phyloP scores from a whole-genome alignment of 1,284 basidiomycete species.

The Gymnopus androsaceus region DNA sequence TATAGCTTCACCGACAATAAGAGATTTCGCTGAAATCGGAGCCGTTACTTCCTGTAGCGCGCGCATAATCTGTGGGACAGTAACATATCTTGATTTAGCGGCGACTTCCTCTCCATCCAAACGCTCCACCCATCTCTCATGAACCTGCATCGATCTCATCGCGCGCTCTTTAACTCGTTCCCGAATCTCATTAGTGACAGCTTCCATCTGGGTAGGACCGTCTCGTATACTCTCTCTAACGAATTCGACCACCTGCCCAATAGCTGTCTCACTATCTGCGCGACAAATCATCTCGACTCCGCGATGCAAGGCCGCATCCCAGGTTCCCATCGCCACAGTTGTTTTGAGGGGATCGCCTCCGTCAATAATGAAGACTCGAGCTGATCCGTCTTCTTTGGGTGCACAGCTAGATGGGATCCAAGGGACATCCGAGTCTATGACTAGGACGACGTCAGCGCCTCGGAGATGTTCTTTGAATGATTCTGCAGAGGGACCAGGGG shows the following conservation, averaged over 20 bases:
- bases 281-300: slow-evolving; percentile 55
- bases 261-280: slow-evolving; percentile 55
- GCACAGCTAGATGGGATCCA: slow-evolving; percentile 59
- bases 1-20: slow-evolving; percentile 66
- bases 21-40: slow-evolving; percentile 15
- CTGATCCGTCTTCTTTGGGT: slow-evolving; percentile 38
- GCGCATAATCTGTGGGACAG: slow-evolving; percentile 50
- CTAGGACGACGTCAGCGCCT: slow-evolving; percentile 60
- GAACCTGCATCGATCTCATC: slow-evolving; percentile 21
- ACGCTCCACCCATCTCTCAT: slow-evolving; percentile 26
- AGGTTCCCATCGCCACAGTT: slow-evolving; percentile 45
- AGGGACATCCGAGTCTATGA: slow-evolving; percentile 65
- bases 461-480: slow-evolving; percentile 38
- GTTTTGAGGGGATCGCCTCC: slow-evolving; percentile 61
- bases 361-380: slow-evolving; percentile 62
- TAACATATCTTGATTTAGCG: slow-evolving; percentile 20
- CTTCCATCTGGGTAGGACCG: slow-evolving; percentile 19
- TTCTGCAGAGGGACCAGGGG: slow-evolving; percentile 42
- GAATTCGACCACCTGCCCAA: slow-evolving; percentile 49
- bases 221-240: slow-evolving; percentile 29
- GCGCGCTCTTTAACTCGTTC: slow-evolving; percentile 23
- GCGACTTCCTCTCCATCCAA: slow-evolving; percentile 31
- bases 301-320: slow-evolving; percentile 42
- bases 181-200: slow-evolving; percentile 14
- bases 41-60: slow-evolving; percentile 44